Evolutionary conservation across 1,139 yeast genomes (phyloP).

Genomic region (Suhomyces bolitotheri): DNA sequence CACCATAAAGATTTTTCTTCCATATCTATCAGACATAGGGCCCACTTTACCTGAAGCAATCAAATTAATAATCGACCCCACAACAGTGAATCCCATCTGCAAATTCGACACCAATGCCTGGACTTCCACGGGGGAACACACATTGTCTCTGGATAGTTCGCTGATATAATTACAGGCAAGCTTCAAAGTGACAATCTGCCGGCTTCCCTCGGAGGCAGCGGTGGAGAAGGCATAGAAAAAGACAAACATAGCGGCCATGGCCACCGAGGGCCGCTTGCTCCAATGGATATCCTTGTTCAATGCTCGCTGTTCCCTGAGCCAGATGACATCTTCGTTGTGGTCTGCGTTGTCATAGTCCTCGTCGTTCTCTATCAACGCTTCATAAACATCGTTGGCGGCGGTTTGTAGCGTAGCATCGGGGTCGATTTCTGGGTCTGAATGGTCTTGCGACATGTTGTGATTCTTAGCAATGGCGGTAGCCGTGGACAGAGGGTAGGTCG

Average conservation of each 20-base stretch:
- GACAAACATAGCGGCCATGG: constrained; percentile 29
- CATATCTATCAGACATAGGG: constrained; percentile 62
- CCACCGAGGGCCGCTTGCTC: constrained; percentile 37
- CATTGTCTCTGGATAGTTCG: constrained; percentile 3
- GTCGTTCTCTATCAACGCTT: constrained; percentile 31
- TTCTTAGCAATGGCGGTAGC: too few species aligned
- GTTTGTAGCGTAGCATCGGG: constrained; percentile 17
- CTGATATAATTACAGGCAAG: constrained; percentile 38
- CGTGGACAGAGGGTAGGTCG: too few species aligned
- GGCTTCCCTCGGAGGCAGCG: constrained; percentile 36
- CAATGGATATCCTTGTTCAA: constrained; percentile 32
- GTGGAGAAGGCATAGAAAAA: constrained; percentile 32
- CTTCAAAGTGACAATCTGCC: constrained; percentile 36
- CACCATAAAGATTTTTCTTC: constrained; percentile 52
- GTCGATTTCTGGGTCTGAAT: not conserved
- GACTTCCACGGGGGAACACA: constrained; percentile 34
- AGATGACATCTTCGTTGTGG: constrained; percentile 38
- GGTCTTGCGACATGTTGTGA: too few species aligned
- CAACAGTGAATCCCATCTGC: constrained; percentile 30
- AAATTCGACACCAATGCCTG: constrained; percentile 41
- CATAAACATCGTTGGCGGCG: constrained; percentile 33
- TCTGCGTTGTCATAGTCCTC: constrained; percentile 30
- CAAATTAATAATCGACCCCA: constrained; percentile 33
- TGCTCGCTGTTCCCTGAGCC: constrained; percentile 41
- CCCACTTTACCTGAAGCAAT: constrained; percentile 53